Percentiles rank a stretch among this genome's conserved stretches.
phyloP scores from a whole-genome alignment of 208 protist species.

The Willaertia magna region DNA sequence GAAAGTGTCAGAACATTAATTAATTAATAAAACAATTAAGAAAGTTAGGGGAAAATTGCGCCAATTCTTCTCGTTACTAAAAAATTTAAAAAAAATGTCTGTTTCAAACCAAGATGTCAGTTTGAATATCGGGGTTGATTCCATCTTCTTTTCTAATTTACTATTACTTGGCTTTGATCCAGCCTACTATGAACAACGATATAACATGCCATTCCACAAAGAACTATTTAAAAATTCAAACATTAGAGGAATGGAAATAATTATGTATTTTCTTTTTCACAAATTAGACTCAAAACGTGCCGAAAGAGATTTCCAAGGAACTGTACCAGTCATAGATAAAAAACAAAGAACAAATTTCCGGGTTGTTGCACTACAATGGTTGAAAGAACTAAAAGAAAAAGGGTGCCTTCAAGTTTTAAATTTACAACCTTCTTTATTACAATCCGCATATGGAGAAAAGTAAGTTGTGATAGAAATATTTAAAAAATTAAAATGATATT shows the following conservation, averaged over 20 bases:
- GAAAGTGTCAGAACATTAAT: no score
- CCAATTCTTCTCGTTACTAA: no score
- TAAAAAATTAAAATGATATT: not conserved
- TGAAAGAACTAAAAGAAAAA: not conserved
- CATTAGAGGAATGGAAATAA: conserved; percentile 2
- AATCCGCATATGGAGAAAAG: not conserved
- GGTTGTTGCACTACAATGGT: not conserved
- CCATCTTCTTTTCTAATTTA: not conserved
- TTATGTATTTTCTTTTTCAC: not conserved
- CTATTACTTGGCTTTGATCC: not conserved
- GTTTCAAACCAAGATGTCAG: no score
- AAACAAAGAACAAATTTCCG: not conserved
- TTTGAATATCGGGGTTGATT: not conserved
- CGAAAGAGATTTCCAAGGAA: not conserved
- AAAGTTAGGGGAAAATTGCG: no score
- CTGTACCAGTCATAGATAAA: not conserved
- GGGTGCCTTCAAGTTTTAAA: not conserved
- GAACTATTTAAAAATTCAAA: conserved; percentile 1
- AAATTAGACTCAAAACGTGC: not conserved
- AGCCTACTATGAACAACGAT: not conserved
- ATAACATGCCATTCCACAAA: not conserved
- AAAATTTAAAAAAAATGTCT: no score
- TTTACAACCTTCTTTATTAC: not conserved
- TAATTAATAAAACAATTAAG: no score
- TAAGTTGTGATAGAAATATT: not conserved